Evolutionary conservation across 2,329 filamentous ascomycete genomes (phyloP).

Genomic region (Chaetomiaceae sp.): DNA sequence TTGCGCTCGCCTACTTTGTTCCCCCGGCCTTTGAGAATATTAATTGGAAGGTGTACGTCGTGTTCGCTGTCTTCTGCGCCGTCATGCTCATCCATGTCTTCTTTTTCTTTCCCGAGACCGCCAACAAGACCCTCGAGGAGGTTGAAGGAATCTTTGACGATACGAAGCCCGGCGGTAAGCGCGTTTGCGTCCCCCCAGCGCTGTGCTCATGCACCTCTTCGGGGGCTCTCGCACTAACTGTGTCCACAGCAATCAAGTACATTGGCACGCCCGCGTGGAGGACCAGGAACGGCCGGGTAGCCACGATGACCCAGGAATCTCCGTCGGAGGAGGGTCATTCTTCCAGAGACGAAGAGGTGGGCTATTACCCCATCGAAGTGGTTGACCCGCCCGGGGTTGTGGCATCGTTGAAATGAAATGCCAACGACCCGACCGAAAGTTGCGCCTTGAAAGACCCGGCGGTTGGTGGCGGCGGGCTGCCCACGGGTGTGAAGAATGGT

Average conservation of each 20-base stretch:
- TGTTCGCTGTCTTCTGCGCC: constrained; percentile 35
- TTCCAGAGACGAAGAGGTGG: too few relatives aligned
- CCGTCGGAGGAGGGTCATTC: neutral
- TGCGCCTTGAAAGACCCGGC: too few relatives aligned
- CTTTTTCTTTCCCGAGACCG: constrained; percentile 35
- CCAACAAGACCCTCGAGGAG: constrained; percentile 36
- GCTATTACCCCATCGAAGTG: too few relatives aligned
- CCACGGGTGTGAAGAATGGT: too few relatives aligned
- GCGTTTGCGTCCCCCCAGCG: neutral
- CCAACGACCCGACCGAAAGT: too few relatives aligned
- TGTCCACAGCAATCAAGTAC: constrained; percentile 32
- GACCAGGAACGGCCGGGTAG: constrained; percentile 35
- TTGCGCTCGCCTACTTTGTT: constrained; percentile 38
- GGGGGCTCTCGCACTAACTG: neutral
- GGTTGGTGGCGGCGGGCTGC: too few relatives aligned
- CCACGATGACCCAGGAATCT: neutral
- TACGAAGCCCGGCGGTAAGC: constrained; percentile 30
- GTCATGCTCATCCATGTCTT: constrained; percentile 34
- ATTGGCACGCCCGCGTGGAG: constrained; percentile 42
- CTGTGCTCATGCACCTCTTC: neutral
- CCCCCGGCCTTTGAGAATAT: constrained; percentile 37
- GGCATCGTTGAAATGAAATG: too few relatives aligned
- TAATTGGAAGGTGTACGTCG: constrained; percentile 35
- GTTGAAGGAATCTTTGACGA: constrained; percentile 35
- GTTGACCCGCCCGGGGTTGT: too few relatives aligned